Evolutionary conservation across 345 rosid genomes (phyloP), one percentile per base, ranked within the genome.

Genomic region (Brassica cretica): DNA sequence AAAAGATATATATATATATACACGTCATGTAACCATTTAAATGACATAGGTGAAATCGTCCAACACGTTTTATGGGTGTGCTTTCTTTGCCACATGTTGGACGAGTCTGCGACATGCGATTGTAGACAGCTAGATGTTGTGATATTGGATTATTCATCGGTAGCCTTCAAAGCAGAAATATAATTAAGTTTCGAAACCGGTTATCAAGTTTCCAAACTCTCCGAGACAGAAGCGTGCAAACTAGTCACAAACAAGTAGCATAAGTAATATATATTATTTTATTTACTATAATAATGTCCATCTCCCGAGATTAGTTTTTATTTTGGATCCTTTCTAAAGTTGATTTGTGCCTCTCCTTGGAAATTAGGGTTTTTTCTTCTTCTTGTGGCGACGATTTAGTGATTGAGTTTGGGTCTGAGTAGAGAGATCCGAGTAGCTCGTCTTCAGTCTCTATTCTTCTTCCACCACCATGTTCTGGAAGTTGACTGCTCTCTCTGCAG

Each of bases 391-490:
- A 49, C 69, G 62, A 49, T 79, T 73, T 39, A 58, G 68, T 66
- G 68, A 78, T 72, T 73, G 29, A 11, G 56, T 62, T 27, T 33
- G 15, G 10, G 29, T 61, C 69, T 63, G 32, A 24, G 24, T 12
- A 73, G 49, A 87, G 91, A 88, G 91, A 88, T 92, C 97, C 76
- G 71, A 74, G 37, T 76, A 16, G 58, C 30, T 56, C 68, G 39
- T 68, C 58, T 68, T 73, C 66, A 16, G 56, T 64, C 27, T 61
- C 66, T 73, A 19, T 70, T 30, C 41, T 14, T 66, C 58, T 29
- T 66, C 76, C 66, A 68, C 76, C 66, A 68, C 84, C 84, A 95
- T 95, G 99, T 95, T 95, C 60, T 95, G 99, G 99, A 95, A 93
- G 88, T 91, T 95, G 79, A 81, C 98, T 41, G 76, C 90, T 78